Evolutionary conservation across 768 basidiomycete species (phyloP), one percentile per base, ranked within the genome.

Genomic region (Favolaschia claudopus): DNA sequence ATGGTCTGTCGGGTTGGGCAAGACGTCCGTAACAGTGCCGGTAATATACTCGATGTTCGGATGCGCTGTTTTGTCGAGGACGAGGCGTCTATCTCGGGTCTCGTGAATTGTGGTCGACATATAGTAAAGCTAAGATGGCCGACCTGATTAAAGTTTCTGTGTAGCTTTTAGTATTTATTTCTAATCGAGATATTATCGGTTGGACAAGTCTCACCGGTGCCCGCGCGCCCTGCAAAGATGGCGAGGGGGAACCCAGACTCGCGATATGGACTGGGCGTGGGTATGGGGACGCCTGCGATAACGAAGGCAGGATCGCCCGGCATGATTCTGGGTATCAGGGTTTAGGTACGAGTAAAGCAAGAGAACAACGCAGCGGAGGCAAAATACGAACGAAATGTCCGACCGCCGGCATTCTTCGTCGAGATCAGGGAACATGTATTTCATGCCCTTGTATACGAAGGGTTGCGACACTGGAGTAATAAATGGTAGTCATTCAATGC

Each of bases 131-230:
- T 27, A 58, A 8, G 22, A n/a, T 7, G 7, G 20, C 43, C 24
- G 13, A 55, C 33, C 67, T 62, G 13, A 76, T 38, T 4, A 74
- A 60, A 2, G 70, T 74, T 53, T 76, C 74, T n/a, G n/a, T n/a
- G n/a, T n/a, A n/a, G n/a, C n/a, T n/a, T n/a, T n/a, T n/a, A n/a
- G n/a, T n/a, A n/a, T n/a, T n/a, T n/a, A n/a, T n/a, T n/a, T n/a
- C n/a, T n/a, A n/a, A n/a, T n/a, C n/a, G n/a, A n/a, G n/a, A n/a
- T n/a, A n/a, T n/a, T n/a, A n/a, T n/a, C n/a, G n/a, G n/a, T n/a
- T n/a, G n/a, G n/a, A n/a, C n/a, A n/a, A n/a, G n/a, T n/a, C n/a
- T n/a, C n/a, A n/a, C n/a, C n/a, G n/a, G n/a, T n/a, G n/a, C n/a
- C n/a, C n/a, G n/a, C n/a, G n/a, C n/a, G n/a, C n/a, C n/a, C n/a